Evolutionary conservation across 257 asterid species (phyloP).

Genomic region (Gentiana straminea): DNA sequence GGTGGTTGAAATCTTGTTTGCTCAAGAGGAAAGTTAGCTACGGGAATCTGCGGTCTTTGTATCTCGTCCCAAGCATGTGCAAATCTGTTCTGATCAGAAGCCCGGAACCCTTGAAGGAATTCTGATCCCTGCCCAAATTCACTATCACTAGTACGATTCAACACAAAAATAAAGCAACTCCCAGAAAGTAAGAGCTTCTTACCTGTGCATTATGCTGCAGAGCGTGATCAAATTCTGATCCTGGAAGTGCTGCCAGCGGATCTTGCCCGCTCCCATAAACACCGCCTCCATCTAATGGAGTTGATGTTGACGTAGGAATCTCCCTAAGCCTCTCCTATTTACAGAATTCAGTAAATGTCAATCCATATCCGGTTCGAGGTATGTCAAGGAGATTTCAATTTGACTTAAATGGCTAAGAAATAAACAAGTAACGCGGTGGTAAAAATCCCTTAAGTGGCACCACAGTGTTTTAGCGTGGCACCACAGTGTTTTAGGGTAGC

Average conservation of each 20-base stretch:
- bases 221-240: slow-evolving; percentile 63
- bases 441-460: too few relatives aligned
- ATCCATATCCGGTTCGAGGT: too few relatives aligned
- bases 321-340: slow-evolving; percentile 84
- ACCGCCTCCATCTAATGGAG: slow-evolving; percentile 54
- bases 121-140: slow-evolving; percentile 52
- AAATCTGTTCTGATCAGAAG: slow-evolving; percentile 66
- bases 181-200: slow-evolving; percentile 11
- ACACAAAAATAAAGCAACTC: background rate
- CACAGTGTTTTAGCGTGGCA: too few relatives aligned
- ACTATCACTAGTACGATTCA: slow-evolving; percentile 7
- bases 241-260: slow-evolving; percentile 73
- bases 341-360: slow-evolving; percentile 6
- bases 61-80: slow-evolving; percentile 90
- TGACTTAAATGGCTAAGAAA: too few relatives aligned
- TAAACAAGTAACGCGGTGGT: too few relatives aligned
- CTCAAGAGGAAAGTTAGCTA: slow-evolving; percentile 47
- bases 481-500: too few relatives aligned
- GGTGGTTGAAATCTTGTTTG: slow-evolving; percentile 48
- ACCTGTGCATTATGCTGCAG: slow-evolving; percentile 73
- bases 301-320: slow-evolving; percentile 67
- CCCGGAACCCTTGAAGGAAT: slow-evolving; percentile 74
- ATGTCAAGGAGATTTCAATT: too few relatives aligned
- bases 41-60: slow-evolving; percentile 65
- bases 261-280: slow-evolving; percentile 45